Conservation (phyloP, 176 grass and related monocot species). For the Triticum dicoccoides region DNA sequence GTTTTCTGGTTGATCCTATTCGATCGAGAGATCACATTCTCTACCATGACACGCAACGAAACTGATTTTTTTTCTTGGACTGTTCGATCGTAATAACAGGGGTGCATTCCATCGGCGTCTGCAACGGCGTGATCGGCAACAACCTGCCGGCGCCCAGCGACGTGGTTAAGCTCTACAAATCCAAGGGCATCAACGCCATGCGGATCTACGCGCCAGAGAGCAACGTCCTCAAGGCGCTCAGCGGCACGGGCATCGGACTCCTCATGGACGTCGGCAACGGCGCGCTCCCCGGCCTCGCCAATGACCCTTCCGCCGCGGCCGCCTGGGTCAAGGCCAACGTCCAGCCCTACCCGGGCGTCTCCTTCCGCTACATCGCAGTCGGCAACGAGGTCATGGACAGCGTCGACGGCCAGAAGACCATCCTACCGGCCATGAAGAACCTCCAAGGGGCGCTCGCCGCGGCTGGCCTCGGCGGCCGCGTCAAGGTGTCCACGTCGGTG, state of each 20-base stretch:
- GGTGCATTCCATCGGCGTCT: constrained; percentile 47
- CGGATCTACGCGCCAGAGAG: constrained; percentile 48
- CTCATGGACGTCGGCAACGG: constrained; percentile 45
- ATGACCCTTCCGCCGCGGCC: background rate
- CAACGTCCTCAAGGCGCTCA: constrained; percentile 30
- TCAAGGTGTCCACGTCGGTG: constrained; percentile 62
- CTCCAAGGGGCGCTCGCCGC: constrained; percentile 30
- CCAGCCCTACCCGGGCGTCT: constrained; percentile 21
- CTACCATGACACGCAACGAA: background rate
- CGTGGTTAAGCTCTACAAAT: constrained; percentile 52
- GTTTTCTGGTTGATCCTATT: background rate
- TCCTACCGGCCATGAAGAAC: constrained; percentile 76
- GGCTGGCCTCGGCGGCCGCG: constrained; percentile 1
- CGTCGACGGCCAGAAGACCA: background rate
- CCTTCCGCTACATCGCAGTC: constrained; percentile 58
- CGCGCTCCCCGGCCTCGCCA: constrained; percentile 19
- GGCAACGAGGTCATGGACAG: constrained; percentile 53
- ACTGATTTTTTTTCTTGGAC: background rate
- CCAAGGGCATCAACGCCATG: constrained; percentile 42
- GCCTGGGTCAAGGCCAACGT: constrained; percentile 59
- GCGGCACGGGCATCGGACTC: constrained; percentile 38
- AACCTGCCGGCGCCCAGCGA: constrained; percentile 44
- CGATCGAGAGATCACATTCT: background rate
- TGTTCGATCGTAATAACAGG: background rate
- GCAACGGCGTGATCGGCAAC: constrained; percentile 51